Percentiles rank a stretch among this genome's conserved stretches.
These are phyloP conservation scores for Nitzschia sp. DNA, from an alignment of 108 stramenopile genomes.

Conservation along the genomic window DNA sequence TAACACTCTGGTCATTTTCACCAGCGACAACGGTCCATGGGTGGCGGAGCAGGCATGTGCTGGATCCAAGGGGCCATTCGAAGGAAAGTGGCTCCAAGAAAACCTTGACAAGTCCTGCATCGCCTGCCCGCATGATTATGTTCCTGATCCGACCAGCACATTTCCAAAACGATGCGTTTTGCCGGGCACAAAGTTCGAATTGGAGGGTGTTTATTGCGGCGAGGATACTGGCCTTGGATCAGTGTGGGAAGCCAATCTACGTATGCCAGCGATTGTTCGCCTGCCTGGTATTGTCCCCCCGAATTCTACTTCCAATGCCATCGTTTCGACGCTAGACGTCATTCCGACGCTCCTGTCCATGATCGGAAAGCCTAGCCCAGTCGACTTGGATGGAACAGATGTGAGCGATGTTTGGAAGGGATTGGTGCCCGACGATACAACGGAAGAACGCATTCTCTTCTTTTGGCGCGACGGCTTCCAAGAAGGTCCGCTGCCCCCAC, in stretches of 20 bases:
- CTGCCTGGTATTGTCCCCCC: conserved; percentile 44
- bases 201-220: conserved; percentile 62
- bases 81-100: conserved; percentile 39
- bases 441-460: conserved; percentile 42
- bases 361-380: conserved; percentile 9
- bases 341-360: conserved; percentile 61
- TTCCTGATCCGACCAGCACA: conserved; percentile 30
- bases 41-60: conserved; percentile 55
- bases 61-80: conserved; percentile 69
- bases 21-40: conserved; percentile 80
- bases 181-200: conserved; percentile 18
- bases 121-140: conserved; percentile 65
- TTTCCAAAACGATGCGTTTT: conserved; percentile 43
- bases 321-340: conserved; percentile 66
- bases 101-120: conserved; percentile 39
- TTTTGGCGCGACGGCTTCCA: conserved; percentile 71
- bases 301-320: conserved; percentile 21
- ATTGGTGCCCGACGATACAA: background rate
- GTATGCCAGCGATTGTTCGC: conserved; percentile 61
- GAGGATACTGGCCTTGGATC: conserved; percentile 68
- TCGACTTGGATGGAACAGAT: conserved; percentile 58
- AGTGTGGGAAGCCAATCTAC: conserved; percentile 71
- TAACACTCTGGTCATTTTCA: conserved; percentile 66
- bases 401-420: conserved; percentile 34
- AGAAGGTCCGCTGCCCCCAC: conserved; percentile 54